Evolutionary conservation across 306 rosid species (phyloP).

Genomic region (Acmispon strigosus): DNA sequence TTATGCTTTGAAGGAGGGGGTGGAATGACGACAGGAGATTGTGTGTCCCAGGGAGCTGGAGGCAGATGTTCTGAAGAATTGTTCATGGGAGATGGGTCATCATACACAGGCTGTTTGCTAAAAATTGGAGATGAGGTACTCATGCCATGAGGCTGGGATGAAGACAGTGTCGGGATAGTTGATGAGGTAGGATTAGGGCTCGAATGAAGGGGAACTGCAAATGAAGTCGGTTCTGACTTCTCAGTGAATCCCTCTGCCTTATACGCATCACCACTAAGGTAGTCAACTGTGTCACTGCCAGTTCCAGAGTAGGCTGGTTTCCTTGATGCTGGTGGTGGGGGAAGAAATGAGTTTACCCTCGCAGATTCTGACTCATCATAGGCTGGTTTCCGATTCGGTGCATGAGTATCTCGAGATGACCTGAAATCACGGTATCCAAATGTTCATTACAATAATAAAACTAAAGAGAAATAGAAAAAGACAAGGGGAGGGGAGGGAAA

Average conservation of each 20-base stretch:
- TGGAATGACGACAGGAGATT: conserved; percentile 46
- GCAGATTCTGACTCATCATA: conserved; percentile 37
- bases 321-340: conserved; percentile 80
- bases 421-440: conserved; percentile 40
- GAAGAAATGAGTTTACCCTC: conserved; percentile 48
- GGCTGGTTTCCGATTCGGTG: conserved; percentile 48
- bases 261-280: conserved; percentile 84
- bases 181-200: conserved; percentile 38
- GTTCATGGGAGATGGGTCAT: conserved; percentile 49
- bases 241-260: conserved; percentile 44
- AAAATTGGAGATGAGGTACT: conserved; percentile 40
- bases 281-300: conserved; percentile 60
- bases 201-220: conserved; percentile 31
- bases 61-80: conserved; percentile 55
- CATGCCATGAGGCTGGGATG: conserved; percentile 30
- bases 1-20: conserved; percentile 75
- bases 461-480: not conserved
- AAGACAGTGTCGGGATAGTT: conserved; percentile 28
- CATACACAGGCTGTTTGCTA: conserved; percentile 50
- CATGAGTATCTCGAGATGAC: conserved; percentile 54
- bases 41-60: conserved; percentile 68
- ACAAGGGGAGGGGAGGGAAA: not conserved
- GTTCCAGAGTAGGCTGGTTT: conserved; percentile 54
- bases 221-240: conserved; percentile 38
- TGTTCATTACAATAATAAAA: conserved; percentile 3